Conservation (phyloP, 2,329 filamentous ascomycete species). For the Neofusicoccum laricinum region DNA sequence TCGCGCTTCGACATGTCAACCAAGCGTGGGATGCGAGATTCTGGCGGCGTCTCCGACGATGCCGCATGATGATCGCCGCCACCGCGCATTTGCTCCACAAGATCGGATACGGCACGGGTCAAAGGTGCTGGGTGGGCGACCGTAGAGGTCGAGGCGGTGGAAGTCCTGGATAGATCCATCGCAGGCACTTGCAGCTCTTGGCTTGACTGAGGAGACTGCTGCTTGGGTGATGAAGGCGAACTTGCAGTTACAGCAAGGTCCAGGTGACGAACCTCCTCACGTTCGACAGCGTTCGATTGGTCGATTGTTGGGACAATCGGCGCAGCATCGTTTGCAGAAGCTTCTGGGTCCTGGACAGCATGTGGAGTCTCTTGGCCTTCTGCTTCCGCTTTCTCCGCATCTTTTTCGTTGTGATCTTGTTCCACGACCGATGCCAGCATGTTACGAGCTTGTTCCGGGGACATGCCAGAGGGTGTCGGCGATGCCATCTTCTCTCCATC, state of each 20-base stretch:
- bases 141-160: background rate
- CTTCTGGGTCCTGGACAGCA: background rate
- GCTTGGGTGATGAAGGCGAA: conserved; percentile 23
- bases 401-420: conserved; percentile 49
- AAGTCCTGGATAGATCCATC: conserved; percentile 5
- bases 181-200: conserved; percentile 2
- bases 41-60: conserved; percentile 14
- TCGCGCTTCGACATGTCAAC: conserved; percentile 35
- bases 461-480: conserved; percentile 44
- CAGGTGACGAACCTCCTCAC: conserved; percentile 58
- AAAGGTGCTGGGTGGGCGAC: background rate
- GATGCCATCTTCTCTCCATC: conserved; percentile 27
- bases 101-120: conserved; percentile 8
- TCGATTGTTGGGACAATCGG: background rate
- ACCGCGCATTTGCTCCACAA: conserved; percentile 12
- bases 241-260: conserved; percentile 56
- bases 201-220: background rate
- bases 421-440: conserved; percentile 65
- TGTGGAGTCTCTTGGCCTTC: conserved; percentile 1
- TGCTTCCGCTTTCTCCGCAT: conserved; percentile 3
- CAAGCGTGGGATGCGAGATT: conserved; percentile 39
- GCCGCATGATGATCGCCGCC: background rate
- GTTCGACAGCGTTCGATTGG: conserved; percentile 37
- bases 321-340: background rate
- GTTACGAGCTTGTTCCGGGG: conserved; percentile 61